Evolutionary conservation across 306 rosid species (phyloP), one percentile per base, ranked within the genome.

Genomic region (Begonia peltatifolia): DNA sequence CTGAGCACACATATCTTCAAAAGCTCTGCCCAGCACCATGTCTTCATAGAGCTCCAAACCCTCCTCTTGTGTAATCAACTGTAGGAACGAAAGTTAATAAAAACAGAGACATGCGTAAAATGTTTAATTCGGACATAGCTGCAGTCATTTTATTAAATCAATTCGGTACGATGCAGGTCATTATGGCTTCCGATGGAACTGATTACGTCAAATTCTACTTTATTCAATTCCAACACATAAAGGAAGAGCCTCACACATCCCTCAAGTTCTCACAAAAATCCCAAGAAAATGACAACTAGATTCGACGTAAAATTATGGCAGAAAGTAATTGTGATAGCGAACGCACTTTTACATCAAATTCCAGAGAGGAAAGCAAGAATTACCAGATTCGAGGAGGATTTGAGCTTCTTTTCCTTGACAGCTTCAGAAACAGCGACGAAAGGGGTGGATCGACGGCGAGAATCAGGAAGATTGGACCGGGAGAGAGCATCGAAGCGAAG

Each of bases 1-100:
- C 87, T 88, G 93, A 41, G 97, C 97, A 68, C 97, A 88, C 87
- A 84, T 89, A 70, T 89, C 97, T 70, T 89, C 97, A 51, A 89
- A 89, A 59, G 72, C 38, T 73, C 99, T 81, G 54, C 99, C 99
- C 61, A 86, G 76, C 46, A 83, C 22, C 99, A 92, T 81, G 82
- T 92, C 99, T 69, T 92, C 96, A 53, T 81, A 92, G 47, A 92
- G 68, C 77, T 52, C 93, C 79, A 92, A 75, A 9, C 93, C 93
- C 67, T 92, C 99, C 71, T 86, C 94, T 64, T 66, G 83, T 0
- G 99, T 83, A 14, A 92, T 71, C 69, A 92, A 81, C 99, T 92
- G 74, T 58, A 59, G n/a, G 14, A 48, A 64, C 52, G 66, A 25
- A 25, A 1, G 4, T 25, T 6, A 3, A 43, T 43, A 5, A 43